Conservation (phyloP, 148 eudicot genomes). For the Linanthus parryae region DNA sequence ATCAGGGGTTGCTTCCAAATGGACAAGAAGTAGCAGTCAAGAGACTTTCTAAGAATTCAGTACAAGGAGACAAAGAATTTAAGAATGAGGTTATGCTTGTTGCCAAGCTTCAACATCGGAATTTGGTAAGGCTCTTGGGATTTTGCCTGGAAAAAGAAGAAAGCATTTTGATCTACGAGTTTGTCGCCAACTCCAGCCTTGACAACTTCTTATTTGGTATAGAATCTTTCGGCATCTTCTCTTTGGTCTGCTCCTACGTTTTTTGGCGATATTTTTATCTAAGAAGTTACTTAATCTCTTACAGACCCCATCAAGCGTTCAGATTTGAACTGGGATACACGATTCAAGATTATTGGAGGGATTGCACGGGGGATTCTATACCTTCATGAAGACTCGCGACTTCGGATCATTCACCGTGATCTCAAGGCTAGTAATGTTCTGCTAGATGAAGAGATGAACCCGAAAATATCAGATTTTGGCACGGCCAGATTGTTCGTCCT, state of each 20-base stretch:
- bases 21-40: conserved; percentile 9
- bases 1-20: conserved; percentile 7
- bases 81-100: conserved; percentile 8
- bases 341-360: conserved; percentile 11
- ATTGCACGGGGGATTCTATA: conserved; percentile 14
- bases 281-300: not conserved
- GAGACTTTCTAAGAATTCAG: conserved; percentile 5
- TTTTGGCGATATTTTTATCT: not conserved
- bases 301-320: conserved; percentile 4
- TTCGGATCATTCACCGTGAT: conserved; percentile 15
- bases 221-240: not conserved
- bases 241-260: not conserved
- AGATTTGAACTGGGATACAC: conserved; percentile 7
- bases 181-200: conserved; percentile 12
- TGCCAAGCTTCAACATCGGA: conserved; percentile 11
- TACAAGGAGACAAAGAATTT: conserved; percentile 11
- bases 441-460: conserved; percentile 9
- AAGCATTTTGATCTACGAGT: conserved; percentile 9
- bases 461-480: conserved; percentile 17
- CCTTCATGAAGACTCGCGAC: conserved; percentile 14
- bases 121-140: conserved; percentile 8
- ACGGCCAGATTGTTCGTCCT: conserved; percentile 13
- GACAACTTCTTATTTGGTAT: conserved; percentile 13
- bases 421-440: conserved; percentile 13
- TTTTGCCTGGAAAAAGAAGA: conserved; percentile 5